Base-by-base conservation (phyloP, 139 green algal genomes). In the Picocystis salinarum region DNA sequence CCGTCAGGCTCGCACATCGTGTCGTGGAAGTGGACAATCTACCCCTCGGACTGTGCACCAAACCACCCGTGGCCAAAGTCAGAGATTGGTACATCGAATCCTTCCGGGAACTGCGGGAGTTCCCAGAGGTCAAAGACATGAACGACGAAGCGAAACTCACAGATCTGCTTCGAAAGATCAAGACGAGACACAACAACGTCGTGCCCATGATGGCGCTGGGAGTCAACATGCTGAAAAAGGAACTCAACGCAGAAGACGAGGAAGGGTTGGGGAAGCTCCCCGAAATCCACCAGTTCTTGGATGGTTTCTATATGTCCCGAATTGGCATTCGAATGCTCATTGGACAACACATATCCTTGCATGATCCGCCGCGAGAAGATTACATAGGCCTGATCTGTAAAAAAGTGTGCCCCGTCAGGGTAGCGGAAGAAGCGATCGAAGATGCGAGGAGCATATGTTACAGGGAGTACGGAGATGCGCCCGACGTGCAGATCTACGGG, bases 291-390 rank as follows among this genome's bases (percentile, higher is more conserved):
- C 74, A 89, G 48, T 96, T 98, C 56, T 50, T 98, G 26, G 88
- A 98, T 56, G 72, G 76, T 42, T 93, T 98, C 59, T 98, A 95
- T 70, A 73, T 96, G 42, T 83, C 61, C 26, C 77, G 88, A 31
- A 96, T 98, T 29, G 88, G 87, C 42, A 95, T 98, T 40, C 85
- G 88, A 42, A 94, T 96, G 55, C 73, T 98, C 7, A 98, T 98
- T 30, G 79, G 73, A 74, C 85, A 96, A 63, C 85, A 94, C 61
- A 85, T 94, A 33, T 75, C 78, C 9, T 56, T 96, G 42, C 82
- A 93, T 50, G 73, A 91, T 48, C 68, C 75, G 9, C 51, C 67
- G n/a, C 70, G 67, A 55, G 34, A 67, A 0, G 58, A 79, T 28
- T 63, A 67, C 53, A 86, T 91, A 31, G 86, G 88, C 33, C 64